Evolutionary conservation across 306 rosid species (phyloP).

Genomic region (Quercus rubra): DNA sequence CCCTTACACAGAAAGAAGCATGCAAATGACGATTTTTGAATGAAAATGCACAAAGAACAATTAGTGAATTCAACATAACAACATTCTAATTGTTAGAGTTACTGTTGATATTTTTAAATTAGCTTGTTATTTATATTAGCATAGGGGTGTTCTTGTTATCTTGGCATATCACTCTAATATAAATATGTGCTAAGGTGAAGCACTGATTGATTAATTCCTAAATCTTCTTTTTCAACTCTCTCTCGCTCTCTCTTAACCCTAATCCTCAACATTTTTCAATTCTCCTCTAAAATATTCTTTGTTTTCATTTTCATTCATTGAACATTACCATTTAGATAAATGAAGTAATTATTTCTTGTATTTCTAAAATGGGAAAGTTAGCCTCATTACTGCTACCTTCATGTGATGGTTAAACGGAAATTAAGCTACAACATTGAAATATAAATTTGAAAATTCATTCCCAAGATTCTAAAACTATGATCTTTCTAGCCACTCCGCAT

Average conservation of each 20-base stretch:
- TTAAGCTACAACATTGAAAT: neutral
- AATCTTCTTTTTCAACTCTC: too few species aligned
- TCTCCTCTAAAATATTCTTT: neutral
- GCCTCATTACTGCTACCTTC: neutral
- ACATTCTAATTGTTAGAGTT: too few species aligned
- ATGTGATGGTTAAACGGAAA: neutral
- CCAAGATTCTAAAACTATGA: neutral
- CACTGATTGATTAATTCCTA: too few species aligned
- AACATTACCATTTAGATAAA: neutral
- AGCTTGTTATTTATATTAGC: too few species aligned
- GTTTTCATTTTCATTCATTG: neutral
- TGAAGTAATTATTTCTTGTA: neutral
- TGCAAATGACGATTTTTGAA: neutral
- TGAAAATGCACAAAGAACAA: neutral
- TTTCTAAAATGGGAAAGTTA: neutral
- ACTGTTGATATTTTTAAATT: too few species aligned
- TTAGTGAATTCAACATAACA: neutral
- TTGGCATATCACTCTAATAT: too few species aligned
- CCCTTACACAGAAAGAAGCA: conserved; percentile 9
- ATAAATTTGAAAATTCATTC: neutral
- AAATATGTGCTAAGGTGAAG: too few species aligned
- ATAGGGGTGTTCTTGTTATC: too few species aligned
- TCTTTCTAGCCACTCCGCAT: neutral
- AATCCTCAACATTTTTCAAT: too few species aligned
- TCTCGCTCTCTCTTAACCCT: too few species aligned